These are phyloP conservation scores for Pythium plurisporium DNA, from an alignment of 352 stramenopile species.

Conservation along the genomic window DNA sequence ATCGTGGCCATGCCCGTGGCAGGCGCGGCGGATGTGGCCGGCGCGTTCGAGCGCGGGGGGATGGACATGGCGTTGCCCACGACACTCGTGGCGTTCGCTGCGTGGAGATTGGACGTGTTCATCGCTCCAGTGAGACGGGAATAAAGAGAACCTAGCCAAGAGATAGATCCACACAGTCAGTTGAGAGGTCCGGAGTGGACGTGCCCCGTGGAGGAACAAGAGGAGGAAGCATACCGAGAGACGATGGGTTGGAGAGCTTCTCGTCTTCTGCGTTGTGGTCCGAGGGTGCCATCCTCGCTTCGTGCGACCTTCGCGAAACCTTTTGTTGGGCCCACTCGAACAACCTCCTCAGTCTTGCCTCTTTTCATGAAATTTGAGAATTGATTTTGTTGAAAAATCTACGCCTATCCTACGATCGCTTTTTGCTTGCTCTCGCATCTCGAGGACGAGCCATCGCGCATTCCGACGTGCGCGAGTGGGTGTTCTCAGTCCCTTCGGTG, in stretches of 20 bases:
- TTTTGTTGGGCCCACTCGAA: not conserved
- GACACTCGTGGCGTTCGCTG: slow-evolving; percentile 74
- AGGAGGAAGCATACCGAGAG: not conserved
- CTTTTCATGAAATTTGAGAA: slow-evolving; percentile 13
- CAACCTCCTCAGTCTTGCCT: not conserved
- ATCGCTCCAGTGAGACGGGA: slow-evolving; percentile 1
- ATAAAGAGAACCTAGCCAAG: too few relatives aligned
- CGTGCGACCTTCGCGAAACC: slow-evolving; percentile 21
- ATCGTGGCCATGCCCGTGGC: slow-evolving; percentile 10
- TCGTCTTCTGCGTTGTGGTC: slow-evolving; percentile 8
- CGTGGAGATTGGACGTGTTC: slow-evolving; percentile 68
- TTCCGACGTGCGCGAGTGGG: slow-evolving; percentile 10
- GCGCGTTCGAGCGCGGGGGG: slow-evolving; percentile 34
- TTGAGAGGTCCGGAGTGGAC: too few relatives aligned
- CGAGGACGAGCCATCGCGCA: too few relatives aligned
- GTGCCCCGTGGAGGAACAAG: not conserved
- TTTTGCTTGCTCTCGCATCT: not conserved
- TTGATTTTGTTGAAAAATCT: not conserved
- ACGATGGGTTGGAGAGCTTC: not conserved
- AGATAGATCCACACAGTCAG: too few relatives aligned
- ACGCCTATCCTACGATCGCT: not conserved
- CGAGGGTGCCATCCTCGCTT: slow-evolving; percentile 8
- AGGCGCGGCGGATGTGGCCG: slow-evolving; percentile 14
- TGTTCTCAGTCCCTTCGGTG: not conserved
- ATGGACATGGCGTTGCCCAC: slow-evolving; percentile 78